Percentiles rank a stretch among this genome's conserved stretches.
Evolutionary conservation across 164 flowering plant genomes (phyloP).

Genomic region (Echeveria elegans): DNA sequence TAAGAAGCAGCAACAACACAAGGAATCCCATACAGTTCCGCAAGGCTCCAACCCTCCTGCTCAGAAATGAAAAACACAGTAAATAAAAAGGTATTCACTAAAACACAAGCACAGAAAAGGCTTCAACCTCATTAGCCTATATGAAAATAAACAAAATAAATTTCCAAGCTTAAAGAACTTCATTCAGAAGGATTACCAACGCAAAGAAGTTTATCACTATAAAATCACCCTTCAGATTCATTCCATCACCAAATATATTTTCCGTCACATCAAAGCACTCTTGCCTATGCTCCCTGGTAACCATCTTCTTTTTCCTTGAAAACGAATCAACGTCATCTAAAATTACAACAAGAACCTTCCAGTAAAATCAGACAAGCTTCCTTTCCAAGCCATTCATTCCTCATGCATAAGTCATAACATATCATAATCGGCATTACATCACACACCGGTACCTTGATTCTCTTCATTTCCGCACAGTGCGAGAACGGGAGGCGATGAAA

Average conservation of each 20-base stretch:
- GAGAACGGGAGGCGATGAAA: constrained; percentile 76
- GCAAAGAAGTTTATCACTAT: constrained; percentile 85
- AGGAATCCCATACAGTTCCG: constrained; percentile 64
- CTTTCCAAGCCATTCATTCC: neutral
- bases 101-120: neutral
- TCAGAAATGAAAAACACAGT: constrained; percentile 10
- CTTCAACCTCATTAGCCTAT: neutral
- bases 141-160: neutral
- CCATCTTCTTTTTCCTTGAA: constrained; percentile 30
- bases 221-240: constrained; percentile 56
- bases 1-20: constrained; percentile 78
- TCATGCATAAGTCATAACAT: neutral
- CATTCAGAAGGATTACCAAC: constrained; percentile 38
- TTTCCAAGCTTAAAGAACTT: neutral
- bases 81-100: neutral
- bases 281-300: constrained; percentile 44
- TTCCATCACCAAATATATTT: constrained; percentile 45
- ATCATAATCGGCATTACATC: no score
- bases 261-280: constrained; percentile 57
- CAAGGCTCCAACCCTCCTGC: constrained; percentile 99
- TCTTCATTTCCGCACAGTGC: constrained; percentile 25
- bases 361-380: neutral
- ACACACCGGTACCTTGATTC: constrained; percentile 23
- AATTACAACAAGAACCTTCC: neutral
- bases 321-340: constrained; percentile 16